These are phyloP conservation scores for Hordeum marinum DNA, from an alignment of 176 grass and related monocot species.

Conservation along the genomic window DNA sequence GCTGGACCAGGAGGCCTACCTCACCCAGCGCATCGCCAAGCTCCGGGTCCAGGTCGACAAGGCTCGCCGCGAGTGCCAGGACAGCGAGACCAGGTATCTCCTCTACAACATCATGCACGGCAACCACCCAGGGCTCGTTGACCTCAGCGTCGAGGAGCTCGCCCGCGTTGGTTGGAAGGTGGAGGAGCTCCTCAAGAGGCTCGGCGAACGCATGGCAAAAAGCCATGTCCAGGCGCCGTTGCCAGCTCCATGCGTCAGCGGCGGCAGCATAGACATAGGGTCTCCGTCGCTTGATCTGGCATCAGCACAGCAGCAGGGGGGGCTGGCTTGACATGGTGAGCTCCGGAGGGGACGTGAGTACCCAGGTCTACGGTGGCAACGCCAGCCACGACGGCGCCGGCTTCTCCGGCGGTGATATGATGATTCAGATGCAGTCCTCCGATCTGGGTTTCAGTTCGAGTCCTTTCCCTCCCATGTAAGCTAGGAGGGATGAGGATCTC, in stretches of 20 bases:
- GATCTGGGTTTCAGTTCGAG: too few species aligned
- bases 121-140: background rate
- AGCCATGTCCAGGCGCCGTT: background rate
- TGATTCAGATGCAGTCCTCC: too few species aligned
- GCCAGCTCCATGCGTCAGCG: background rate
- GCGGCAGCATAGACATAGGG: background rate
- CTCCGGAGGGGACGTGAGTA: too few species aligned
- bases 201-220: background rate
- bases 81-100: background rate
- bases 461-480: too few species aligned
- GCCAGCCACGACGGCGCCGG: too few species aligned
- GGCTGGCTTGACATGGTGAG: too few species aligned
- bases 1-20: conserved; percentile 37
- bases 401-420: too few species aligned
- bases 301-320: too few species aligned
- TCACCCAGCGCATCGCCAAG: conserved; percentile 15
- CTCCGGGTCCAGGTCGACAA: conserved; percentile 10
- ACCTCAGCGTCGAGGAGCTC: conserved; percentile 3
- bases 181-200: background rate
- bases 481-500: too few species aligned
- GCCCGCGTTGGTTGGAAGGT: background rate
- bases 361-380: too few species aligned
- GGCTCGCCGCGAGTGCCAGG: background rate
- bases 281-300: too few species aligned
- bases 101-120: background rate